Base-by-base conservation (phyloP, 1,284 basidiomycete genomes). In the Rhodotorula sp. region DNA sequence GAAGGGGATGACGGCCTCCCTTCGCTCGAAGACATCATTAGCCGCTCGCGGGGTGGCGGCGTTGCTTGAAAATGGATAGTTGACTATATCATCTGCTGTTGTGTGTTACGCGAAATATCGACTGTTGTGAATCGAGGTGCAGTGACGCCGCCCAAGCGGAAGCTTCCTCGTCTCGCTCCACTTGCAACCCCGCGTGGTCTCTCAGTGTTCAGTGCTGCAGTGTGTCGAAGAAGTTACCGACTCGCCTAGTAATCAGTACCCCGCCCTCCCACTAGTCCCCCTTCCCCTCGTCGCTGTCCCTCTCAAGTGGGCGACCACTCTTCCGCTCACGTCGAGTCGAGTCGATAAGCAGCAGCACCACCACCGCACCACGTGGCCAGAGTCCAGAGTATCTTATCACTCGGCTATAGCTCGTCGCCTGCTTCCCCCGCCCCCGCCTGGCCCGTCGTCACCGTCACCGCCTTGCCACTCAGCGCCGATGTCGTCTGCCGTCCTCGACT, bases 1-100 rank as follows among this genome's bases (percentile, higher is more conserved):
- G 64, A 49, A 0, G 60, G 61, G 6, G 57, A 58, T 28, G 69
- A 70, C 1, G 69, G 67, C 16, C 45, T 62, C 57, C 62, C 62
- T 12, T 56, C 62, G 54, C 62, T 63, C 14, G 62, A 63, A 16
- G 43, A 28, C 26, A 43, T 63, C 3, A 43, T 56, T 8, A 45
- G 18, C 26, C 52, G 62, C 15, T n/a, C 54, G 21, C 12, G 23
- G 14, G 43, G 64, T 14, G 3, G 55, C 55, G 55, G 28, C 28
- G 34, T 34, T 34, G 55, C 43, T 38, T 7, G 45, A 47, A 12
- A 21, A 28, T 48, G 2, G 28, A 56, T 28, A 12, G 28, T 3
- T 28, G 56, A 48, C 52, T 34, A 34, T 34, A 34, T 34, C 34
- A 34, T 34, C 34, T 34, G 34, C 34, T 34, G 34, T 34, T 34